These are phyloP conservation scores for Monosporascus sp. DNA, from an alignment of 2,329 filamentous ascomycete genomes.

Conservation along the genomic window DNA sequence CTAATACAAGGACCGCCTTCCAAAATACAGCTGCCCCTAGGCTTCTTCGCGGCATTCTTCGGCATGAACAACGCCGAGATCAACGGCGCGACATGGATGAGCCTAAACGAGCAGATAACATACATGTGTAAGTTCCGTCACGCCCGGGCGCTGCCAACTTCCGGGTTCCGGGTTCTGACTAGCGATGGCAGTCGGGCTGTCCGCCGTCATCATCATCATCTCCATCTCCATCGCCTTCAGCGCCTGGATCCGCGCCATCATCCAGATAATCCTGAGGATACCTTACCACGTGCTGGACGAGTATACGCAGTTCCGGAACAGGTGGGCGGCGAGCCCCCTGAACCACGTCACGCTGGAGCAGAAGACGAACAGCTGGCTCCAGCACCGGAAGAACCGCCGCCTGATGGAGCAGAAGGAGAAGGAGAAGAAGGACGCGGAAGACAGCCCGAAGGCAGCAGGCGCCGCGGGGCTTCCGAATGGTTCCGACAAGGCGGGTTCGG, in stretches of 20 bases:
- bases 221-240: slow-evolving; percentile 16
- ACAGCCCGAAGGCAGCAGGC: no score
- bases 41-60: slow-evolving; percentile 33
- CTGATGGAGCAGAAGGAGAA: no score
- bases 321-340: not conserved
- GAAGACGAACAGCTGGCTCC: not conserved
- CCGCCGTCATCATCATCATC: slow-evolving; percentile 11
- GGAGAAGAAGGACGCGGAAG: no score
- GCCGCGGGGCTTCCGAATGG: no score
- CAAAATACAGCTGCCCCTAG: slow-evolving; percentile 26
- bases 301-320: not conserved
- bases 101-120: slow-evolving; percentile 9
- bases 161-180: not conserved
- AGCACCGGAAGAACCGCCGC: no score
- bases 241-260: slow-evolving; percentile 12
- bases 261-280: not conserved
- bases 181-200: slow-evolving; percentile 9
- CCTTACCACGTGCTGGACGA: not conserved
- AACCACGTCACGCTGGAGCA: not conserved
- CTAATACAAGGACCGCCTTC: not conserved
- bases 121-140: slow-evolving; percentile 17
- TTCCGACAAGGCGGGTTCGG: no score
- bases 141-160: not conserved
- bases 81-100: slow-evolving; percentile 11
- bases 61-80: slow-evolving; percentile 32